These are phyloP conservation scores for Cylindrotheca closterium DNA, from an alignment of 108 stramenopile species.

Conservation along the genomic window DNA sequence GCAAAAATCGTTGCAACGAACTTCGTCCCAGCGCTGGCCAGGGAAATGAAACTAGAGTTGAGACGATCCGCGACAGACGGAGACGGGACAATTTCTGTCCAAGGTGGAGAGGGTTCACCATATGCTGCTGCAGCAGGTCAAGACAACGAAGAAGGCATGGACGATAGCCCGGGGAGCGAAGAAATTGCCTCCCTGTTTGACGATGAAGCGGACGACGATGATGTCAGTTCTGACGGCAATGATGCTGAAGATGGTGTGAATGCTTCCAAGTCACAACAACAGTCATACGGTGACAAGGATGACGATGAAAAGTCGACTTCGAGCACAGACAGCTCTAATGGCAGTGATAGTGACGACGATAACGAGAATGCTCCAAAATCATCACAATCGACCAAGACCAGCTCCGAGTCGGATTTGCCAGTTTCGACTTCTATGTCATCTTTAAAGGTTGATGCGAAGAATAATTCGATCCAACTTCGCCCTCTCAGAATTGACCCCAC, in stretches of 20 bases:
- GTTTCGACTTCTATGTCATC: not conserved
- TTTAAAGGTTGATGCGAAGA: conserved; percentile 35
- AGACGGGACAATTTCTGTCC: conserved; percentile 51
- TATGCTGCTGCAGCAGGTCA: conserved; percentile 11
- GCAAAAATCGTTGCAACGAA: conserved; percentile 55
- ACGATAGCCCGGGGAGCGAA: conserved; percentile 31
- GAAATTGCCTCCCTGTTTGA: conserved; percentile 32
- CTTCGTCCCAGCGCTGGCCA: conserved; percentile 79
- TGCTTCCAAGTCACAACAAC: conserved; percentile 24
- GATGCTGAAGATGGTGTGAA: conserved; percentile 44
- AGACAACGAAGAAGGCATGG: conserved; percentile 23
- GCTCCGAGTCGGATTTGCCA: not conserved
- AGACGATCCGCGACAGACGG: conserved; percentile 59
- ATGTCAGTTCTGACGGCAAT: conserved; percentile 41
- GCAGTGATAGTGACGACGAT: conserved; percentile 45
- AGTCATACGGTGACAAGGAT: conserved; percentile 69
- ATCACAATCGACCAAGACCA: conserved; percentile 41
- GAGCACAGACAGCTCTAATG: conserved; percentile 64
- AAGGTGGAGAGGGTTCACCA: conserved; percentile 38
- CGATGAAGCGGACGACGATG: conserved; percentile 78
- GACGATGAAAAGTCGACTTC: conserved; percentile 68
- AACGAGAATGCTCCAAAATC: conserved; percentile 59
- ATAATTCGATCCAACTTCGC: conserved; percentile 58
- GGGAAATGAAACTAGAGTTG: conserved; percentile 83
- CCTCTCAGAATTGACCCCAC: conserved; percentile 77